Base-by-base conservation (phyloP, 2,329 filamentous ascomycete species). In the Exophiala phaeomuriformis region DNA sequence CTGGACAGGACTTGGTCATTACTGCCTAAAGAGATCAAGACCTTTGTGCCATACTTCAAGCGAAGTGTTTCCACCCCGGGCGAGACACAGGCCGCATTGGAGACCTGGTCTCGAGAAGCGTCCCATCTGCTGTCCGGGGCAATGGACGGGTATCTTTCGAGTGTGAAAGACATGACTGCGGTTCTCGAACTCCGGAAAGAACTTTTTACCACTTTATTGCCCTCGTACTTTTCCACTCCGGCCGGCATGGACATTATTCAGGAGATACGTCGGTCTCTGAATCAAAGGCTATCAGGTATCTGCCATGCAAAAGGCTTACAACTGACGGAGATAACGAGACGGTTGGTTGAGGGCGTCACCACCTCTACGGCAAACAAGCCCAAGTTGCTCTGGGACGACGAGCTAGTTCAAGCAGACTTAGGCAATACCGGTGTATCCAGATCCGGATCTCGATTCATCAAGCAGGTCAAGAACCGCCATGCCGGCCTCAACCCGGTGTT, bases 21-120 rank as follows among this genome's bases (percentile, higher is more conserved):
- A 86, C 86, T 93, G 58, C 79, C 86, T 12, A 83, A 90, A 5
- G 88, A 94, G 56, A 86, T 95, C 40, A 81, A 81, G 44, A 86
- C 85, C 60, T 96, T 94, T 66, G 91, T 84, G 0, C 90, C 90
- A 0, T 95, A 89, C 72, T 86, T 94, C 35, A 83, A 87, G 31
- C 84, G 94, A 63, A 88, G 90, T 60, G 86, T 93, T 60, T 69
- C 88, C 3, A 79, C 83, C 28, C 80, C 78, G 19, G 70, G 74
- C 28, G 77, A 82, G 56, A 80, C 81, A 0, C 76, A 77, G 40
- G 77, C 81, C 1, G 81, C 81, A 68, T 75, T 88, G 9, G 76
- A 76, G 27, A 67, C 66, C 30, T 90, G 86, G 86, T 81, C 82
- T 0, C 75, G 75, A 47, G 75, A 77, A 47, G 82, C 82, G 1